Evolutionary conservation across 805 yeast genomes (phyloP), one percentile per base, ranked within the genome.

Genomic region (Candida patagonica): DNA sequence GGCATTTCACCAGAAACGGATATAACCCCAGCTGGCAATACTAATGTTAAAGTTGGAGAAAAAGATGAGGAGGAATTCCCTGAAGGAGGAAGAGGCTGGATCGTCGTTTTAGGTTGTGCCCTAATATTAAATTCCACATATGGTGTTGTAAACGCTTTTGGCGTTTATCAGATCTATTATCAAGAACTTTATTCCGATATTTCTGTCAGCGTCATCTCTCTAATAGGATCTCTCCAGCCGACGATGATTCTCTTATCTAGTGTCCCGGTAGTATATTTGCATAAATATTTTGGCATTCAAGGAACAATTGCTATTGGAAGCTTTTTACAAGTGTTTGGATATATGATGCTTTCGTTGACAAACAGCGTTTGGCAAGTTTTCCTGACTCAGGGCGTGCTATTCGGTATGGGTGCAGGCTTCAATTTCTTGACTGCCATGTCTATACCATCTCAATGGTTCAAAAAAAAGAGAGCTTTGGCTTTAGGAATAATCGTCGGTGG

Each of bases 61-160:
- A 50, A 48, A 26, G 57, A 56, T 33, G 33, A 37, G 6, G 53
- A 51, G 16, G 59, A 56, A 23, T 62, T 60, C 39, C 69, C 69
- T 6, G 77, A 75, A 31, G 67, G 71, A 5, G 71, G 76, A 2
- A 40, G 45, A n/a, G 78, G 74, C 1, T 74, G 78, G 78, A 50
- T 71, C 10, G 72, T 71, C 10, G 68, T 74, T 1, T 29, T 66
- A 2, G 73, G 71, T n/a, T 64, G 65, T 0, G 67, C 71, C 59
- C 58, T 70, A n/a, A 49, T 65, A 53, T 53, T 65, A 65, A 51
- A 68, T 49, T 55, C 71, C 42, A 70, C 79, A 0, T 76, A 73
- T 68, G 84, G 84, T n/a, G 63, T 75, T 59, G 71, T 72, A 42
- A 72, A 76, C 30, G 63, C 73, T 2, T 77, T 62, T 55, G 83